phyloP scores from a whole-genome alignment of 805 yeast genomes.

The Starmerella vaccinii region DNA sequence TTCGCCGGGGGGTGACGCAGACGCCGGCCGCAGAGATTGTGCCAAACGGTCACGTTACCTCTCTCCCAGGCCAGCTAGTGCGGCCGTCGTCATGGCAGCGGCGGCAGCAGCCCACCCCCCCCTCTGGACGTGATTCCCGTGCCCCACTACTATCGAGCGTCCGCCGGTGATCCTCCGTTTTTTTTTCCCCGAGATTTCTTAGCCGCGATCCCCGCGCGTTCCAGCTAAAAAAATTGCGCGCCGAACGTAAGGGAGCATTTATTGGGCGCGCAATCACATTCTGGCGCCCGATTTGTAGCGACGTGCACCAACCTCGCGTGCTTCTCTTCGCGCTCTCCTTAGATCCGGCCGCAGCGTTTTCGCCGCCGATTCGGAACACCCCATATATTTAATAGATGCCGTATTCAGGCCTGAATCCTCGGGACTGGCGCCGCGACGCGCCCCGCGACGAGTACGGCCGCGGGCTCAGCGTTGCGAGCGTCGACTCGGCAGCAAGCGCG shows the following conservation, averaged over 20 bases:
- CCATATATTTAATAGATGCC: too few species aligned
- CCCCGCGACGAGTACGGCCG: conserved; percentile 7
- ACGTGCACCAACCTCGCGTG: too few species aligned
- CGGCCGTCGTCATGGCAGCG: neutral
- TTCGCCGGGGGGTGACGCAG: neutral
- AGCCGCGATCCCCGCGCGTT: neutral
- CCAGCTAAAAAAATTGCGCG: neutral
- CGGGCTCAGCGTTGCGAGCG: conserved; percentile 9
- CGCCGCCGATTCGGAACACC: too few species aligned
- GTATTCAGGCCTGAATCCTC: neutral
- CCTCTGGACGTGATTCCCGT: neutral
- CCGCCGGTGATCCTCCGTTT: neutral
- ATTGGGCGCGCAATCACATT: neutral
- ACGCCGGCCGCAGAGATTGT: neutral
- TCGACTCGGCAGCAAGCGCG: conserved; percentile 1
- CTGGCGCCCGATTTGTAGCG: neutral
- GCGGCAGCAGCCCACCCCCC: too few species aligned
- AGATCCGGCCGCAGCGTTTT: too few species aligned
- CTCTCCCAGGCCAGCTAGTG: neutral
- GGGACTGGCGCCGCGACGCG: neutral
- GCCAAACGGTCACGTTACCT: neutral
- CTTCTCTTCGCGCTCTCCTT: too few species aligned
- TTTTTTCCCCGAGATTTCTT: neutral
- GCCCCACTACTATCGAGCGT: neutral
- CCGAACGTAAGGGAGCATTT: neutral